Evolutionary conservation across 305 asterid genomes (phyloP).

Genomic region (Fraxinus platypoda): DNA sequence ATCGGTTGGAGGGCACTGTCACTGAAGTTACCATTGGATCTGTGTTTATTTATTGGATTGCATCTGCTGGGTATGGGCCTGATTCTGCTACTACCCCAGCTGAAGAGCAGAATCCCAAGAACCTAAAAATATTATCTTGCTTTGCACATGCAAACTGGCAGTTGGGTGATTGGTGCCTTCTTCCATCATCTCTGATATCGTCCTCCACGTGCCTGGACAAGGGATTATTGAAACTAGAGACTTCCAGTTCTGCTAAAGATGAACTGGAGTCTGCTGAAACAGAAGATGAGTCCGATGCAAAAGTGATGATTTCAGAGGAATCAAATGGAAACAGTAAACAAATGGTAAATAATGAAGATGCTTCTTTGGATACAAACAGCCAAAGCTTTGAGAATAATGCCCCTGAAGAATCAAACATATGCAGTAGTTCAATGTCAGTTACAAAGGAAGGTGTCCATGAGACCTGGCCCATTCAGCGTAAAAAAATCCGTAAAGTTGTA

Average conservation of each 20-base stretch:
- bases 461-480: constrained; percentile 72
- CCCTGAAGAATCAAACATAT: constrained; percentile 39
- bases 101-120: constrained; percentile 83
- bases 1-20: constrained; percentile 79
- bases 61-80: constrained; percentile 88
- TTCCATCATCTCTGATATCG: constrained; percentile 45
- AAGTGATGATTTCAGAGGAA: constrained; percentile 40
- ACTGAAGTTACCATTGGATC: constrained; percentile 91
- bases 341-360: constrained; percentile 31
- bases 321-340: constrained; percentile 32
- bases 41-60: constrained; percentile 83
- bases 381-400: constrained; percentile 37
- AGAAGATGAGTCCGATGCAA: constrained; percentile 61
- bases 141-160: constrained; percentile 91
- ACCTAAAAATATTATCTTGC: constrained; percentile 75
- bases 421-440: constrained; percentile 49
- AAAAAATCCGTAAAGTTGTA: constrained; percentile 76
- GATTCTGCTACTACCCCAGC: constrained; percentile 73
- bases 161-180: constrained; percentile 93
- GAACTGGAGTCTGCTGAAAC: constrained; percentile 64
- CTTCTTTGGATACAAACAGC: constrained; percentile 24
- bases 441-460: constrained; percentile 55
- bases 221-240: constrained; percentile 45
- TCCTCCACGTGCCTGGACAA: constrained; percentile 38
- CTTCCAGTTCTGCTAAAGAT: constrained; percentile 42